Conservation (phyloP, 2,329 filamentous ascomycete species). For the Fusarium compactum region DNA sequence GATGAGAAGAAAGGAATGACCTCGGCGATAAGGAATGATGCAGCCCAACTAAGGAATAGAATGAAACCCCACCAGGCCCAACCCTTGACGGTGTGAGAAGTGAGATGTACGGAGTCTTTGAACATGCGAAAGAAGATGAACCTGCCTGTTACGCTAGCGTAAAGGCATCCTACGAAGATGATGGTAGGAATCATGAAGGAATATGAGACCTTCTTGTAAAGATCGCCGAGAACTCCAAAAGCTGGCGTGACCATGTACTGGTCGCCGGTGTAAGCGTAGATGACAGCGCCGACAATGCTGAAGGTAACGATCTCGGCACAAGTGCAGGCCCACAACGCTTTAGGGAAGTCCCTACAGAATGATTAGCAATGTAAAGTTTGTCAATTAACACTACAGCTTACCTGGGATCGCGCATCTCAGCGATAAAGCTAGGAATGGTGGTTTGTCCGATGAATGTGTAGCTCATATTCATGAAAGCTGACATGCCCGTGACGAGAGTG, state of each 20-base stretch:
- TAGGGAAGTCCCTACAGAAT: constrained; percentile 79
- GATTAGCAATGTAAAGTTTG: background rate
- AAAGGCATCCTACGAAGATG: constrained; percentile 90
- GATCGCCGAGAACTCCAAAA: constrained; percentile 82
- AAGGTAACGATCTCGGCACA: constrained; percentile 89
- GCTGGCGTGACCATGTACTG: constrained; percentile 90
- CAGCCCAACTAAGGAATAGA: constrained; percentile 75
- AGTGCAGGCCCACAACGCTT: constrained; percentile 90
- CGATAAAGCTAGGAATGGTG: constrained; percentile 92
- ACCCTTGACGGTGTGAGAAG: constrained; percentile 81
- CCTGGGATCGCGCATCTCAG: constrained; percentile 82
- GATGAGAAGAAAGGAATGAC: constrained; percentile 94
- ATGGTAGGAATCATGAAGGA: constrained; percentile 96
- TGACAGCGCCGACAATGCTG: constrained; percentile 80
- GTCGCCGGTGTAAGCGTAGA: constrained; percentile 87
- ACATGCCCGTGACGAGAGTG: constrained; percentile 83
- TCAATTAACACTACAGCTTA: constrained; percentile 38
- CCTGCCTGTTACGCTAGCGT: constrained; percentile 87
- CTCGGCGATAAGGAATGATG: constrained; percentile 89
- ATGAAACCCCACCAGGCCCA: constrained; percentile 84
- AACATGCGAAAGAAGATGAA: constrained; percentile 94
- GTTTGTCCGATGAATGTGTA: constrained; percentile 98
- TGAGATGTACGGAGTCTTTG: constrained; percentile 80
- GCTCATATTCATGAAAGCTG: constrained; percentile 92
- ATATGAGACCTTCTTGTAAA: constrained; percentile 89